Evolutionary conservation across 2,329 filamentous ascomycete genomes (phyloP).

Genomic region (Neopestalotiopsis sp.): DNA sequence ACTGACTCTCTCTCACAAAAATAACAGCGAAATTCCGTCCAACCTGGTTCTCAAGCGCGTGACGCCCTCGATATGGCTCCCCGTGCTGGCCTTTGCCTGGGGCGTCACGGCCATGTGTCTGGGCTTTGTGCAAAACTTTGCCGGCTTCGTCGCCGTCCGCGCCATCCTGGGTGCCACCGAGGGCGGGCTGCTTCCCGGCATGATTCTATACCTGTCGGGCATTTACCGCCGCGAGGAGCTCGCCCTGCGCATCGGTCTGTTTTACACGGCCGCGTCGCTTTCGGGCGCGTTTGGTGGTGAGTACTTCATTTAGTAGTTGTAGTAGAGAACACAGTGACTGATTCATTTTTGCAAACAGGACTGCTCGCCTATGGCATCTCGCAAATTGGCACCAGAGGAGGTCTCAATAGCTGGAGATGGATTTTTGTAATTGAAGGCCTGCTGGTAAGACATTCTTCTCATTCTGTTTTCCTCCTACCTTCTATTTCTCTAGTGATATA

Average conservation of each 20-base stretch:
- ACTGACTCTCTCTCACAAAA: background rate
- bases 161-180: constrained; percentile 67
- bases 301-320: constrained; percentile 11
- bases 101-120: constrained; percentile 63
- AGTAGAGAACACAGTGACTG: background rate
- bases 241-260: constrained; percentile 67
- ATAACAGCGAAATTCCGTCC: constrained; percentile 62
- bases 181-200: constrained; percentile 69
- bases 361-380: constrained; percentile 65
- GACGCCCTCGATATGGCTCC: constrained; percentile 65
- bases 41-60: constrained; percentile 68
- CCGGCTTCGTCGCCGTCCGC: constrained; percentile 65
- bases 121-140: constrained; percentile 57
- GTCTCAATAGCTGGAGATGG: constrained; percentile 64
- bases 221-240: constrained; percentile 66
- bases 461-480: background rate
- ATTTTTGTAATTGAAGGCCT: constrained; percentile 67
- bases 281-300: constrained; percentile 67
- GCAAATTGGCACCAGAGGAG: constrained; percentile 60
- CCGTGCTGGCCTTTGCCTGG: constrained; percentile 61
- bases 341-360: constrained; percentile 31
- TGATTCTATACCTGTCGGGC: constrained; percentile 69
- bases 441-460: constrained; percentile 39
- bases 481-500: too few species aligned
- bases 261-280: constrained; percentile 70